These are phyloP conservation scores for Caloboletus inedulis DNA, from an alignment of 1,284 basidiomycete genomes.

Conservation along the genomic window DNA sequence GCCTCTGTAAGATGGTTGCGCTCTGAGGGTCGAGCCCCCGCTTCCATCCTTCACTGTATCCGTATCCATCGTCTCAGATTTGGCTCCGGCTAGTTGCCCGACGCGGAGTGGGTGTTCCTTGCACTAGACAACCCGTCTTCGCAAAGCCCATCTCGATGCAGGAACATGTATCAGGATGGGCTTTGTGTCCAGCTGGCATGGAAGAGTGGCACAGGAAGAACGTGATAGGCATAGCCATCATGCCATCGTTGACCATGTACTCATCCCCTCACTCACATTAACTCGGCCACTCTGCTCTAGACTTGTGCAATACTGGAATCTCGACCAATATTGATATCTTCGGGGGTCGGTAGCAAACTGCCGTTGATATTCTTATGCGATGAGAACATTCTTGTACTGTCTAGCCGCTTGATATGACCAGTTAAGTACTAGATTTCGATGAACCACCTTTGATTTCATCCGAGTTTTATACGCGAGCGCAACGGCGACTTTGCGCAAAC, in stretches of 20 bases:
- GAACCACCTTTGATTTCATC: neutral
- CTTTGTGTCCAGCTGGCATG: conserved; percentile 9
- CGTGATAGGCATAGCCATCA: neutral
- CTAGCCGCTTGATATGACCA: neutral
- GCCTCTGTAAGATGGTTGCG: neutral
- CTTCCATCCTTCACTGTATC: neutral
- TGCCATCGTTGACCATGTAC: neutral
- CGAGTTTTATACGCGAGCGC: neutral
- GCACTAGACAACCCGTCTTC: neutral
- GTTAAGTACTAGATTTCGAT: neutral
- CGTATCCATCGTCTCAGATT: neutral
- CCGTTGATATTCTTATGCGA: neutral
- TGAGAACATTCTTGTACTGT: too few relatives aligned
- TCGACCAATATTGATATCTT: neutral
- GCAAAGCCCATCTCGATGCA: conserved; percentile 24
- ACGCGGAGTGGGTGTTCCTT: neutral
- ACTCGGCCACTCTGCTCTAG: neutral
- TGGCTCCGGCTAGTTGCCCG: neutral
- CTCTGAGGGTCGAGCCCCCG: neutral
- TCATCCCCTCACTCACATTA: neutral
- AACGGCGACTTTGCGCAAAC: neutral
- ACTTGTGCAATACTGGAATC: neutral
- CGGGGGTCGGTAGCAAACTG: neutral
- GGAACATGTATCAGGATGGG: conserved; percentile 2
- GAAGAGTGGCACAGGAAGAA: neutral